A percentile compares a stretch with the other conserved stretches of the same genome.
phyloP scores from a whole-genome alignment of 176 grass and related monocot species.

The Cocos nucifera region DNA sequence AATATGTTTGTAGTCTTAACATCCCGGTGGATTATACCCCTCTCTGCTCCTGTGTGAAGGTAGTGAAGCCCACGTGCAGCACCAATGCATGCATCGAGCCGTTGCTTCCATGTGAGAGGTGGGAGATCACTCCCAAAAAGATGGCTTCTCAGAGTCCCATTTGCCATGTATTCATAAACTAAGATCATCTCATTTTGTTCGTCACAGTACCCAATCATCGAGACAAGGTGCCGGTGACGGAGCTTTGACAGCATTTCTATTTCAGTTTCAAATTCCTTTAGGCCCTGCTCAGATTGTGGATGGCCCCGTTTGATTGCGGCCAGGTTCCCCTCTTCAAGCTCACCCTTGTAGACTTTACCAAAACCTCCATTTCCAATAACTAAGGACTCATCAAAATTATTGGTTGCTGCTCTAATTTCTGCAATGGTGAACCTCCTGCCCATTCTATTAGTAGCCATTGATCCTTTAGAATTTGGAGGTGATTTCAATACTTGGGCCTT shows the following conservation, averaged over 20 bases:
- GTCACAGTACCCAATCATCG: constrained; percentile 15
- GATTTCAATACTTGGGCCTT: neutral
- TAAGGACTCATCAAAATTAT: constrained; percentile 5
- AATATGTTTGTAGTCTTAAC: constrained; percentile 20
- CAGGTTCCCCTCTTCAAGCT: constrained; percentile 1
- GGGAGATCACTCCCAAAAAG: constrained; percentile 11
- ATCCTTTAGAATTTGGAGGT: neutral
- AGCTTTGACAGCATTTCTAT: constrained; percentile 21
- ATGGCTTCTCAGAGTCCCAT: constrained; percentile 15
- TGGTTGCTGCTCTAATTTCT: constrained; percentile 10
- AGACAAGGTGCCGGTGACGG: constrained; percentile 9
- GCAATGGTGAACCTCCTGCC: constrained; percentile 9
- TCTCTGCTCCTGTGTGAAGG: constrained; percentile 11
- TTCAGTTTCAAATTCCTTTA: constrained; percentile 13
- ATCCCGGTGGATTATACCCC: constrained; percentile 17
- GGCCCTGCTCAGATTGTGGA: constrained; percentile 13
- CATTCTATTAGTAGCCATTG: neutral
- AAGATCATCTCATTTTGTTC: constrained; percentile 13
- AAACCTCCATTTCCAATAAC: constrained; percentile 11
- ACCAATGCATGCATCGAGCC: constrained; percentile 13
- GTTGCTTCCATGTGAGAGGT: constrained; percentile 11
- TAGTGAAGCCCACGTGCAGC: constrained; percentile 11
- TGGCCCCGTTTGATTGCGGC: constrained; percentile 8
- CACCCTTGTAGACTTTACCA: constrained; percentile 15
- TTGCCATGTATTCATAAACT: constrained; percentile 17